These are phyloP conservation scores for Fraxinus albicans DNA, from an alignment of 305 asterid genomes.

Conservation along the genomic window DNA sequence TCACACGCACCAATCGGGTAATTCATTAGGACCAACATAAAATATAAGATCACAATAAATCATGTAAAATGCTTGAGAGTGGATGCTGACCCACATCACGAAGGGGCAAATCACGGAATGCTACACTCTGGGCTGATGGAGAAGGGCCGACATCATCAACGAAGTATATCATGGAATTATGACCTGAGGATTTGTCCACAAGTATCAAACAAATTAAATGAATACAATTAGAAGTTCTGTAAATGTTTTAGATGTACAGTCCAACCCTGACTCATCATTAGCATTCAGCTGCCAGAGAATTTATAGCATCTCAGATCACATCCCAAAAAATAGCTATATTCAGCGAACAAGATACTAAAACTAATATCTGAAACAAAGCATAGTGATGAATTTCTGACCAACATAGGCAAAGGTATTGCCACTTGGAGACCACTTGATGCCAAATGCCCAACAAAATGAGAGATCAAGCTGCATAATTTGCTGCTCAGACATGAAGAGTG, in stretches of 20 bases:
- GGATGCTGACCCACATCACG: conserved; percentile 99
- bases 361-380: conserved; percentile 19
- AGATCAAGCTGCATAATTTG: conserved; percentile 99
- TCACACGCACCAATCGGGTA: conserved; percentile 29
- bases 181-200: conserved; percentile 57
- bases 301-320: conserved; percentile 6
- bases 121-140: conserved; percentile 95
- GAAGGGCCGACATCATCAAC: conserved; percentile 95
- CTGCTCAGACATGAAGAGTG: conserved; percentile 44
- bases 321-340: conserved; percentile 9
- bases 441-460: conserved; percentile 92
- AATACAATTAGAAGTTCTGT: neutral
- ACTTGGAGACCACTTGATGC: conserved; percentile 94
- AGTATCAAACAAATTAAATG: conserved; percentile 22
- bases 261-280: conserved; percentile 15
- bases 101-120: conserved; percentile 97
- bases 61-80: conserved; percentile 41
- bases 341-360: conserved; percentile 13
- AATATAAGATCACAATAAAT: conserved; percentile 23
- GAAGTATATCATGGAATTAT: conserved; percentile 93
- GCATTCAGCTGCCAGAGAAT: conserved; percentile 4
- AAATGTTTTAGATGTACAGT: conserved; percentile 5
- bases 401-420: conserved; percentile 90
- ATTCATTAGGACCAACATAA: conserved; percentile 27
- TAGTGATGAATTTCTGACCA: conserved; percentile 61